Percentiles rank a stretch among this genome's conserved stretches.
These are phyloP conservation scores for Candida broadrunensis DNA, from an alignment of 805 yeast genomes.

Conservation along the genomic window DNA sequence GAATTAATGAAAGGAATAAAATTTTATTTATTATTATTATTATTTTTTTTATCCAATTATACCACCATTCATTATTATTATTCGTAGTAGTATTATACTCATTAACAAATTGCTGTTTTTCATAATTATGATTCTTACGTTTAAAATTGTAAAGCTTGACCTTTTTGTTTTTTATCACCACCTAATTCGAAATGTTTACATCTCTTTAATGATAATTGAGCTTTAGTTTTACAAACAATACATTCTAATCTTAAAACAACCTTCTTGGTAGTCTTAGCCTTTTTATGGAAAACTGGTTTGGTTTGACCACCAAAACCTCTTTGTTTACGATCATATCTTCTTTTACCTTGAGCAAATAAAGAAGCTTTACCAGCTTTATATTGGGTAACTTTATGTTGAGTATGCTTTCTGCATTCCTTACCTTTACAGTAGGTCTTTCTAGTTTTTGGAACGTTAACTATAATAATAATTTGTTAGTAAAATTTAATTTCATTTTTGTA, in stretches of 20 bases:
- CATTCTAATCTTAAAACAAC: conserved; percentile 99
- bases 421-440: conserved; percentile 99
- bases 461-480: conserved; percentile 2
- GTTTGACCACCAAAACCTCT: conserved; percentile 99
- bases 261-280: conserved; percentile 99
- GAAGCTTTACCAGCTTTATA: conserved; percentile 99
- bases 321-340: conserved; percentile 99
- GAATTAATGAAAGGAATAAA: no score
- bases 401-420: conserved; percentile 98
- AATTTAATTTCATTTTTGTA: no score
- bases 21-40: no score
- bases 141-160: conserved; percentile 99
- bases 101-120: no score
- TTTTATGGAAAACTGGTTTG: conserved; percentile 99
- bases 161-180: conserved; percentile 99
- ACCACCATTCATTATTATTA: no score
- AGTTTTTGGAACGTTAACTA: conserved; percentile 99
- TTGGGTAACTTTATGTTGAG: conserved; percentile 99
- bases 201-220: conserved; percentile 97
- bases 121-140: conserved; percentile 5
- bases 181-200: conserved; percentile 99
- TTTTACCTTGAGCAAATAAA: conserved; percentile 99
- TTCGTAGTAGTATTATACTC: no score
- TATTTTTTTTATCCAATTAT: no score
- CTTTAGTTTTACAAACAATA: conserved; percentile 97